A percentile compares a stretch with the other conserved stretches of the same genome.
Conservation (phyloP, 2,329 filamentous ascomycete species). For the Aspergillus hiratsukae region DNA sequence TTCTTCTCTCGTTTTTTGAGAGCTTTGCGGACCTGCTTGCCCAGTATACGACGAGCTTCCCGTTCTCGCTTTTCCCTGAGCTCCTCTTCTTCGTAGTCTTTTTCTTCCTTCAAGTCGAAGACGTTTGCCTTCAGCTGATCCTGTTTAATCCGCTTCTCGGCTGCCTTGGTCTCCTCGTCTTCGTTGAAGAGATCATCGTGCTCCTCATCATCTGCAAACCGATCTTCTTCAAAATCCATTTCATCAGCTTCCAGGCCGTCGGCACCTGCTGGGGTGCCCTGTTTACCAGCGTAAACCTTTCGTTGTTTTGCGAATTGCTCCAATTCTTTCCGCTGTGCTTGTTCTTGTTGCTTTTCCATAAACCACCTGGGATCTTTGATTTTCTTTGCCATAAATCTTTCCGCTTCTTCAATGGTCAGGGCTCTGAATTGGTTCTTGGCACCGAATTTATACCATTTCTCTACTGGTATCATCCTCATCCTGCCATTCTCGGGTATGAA, state of each 20-base stretch:
- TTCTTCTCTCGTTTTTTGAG: slow-evolving; percentile 82
- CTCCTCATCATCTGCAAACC: slow-evolving; percentile 87
- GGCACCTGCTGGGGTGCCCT: slow-evolving; percentile 40
- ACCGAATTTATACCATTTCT: slow-evolving; percentile 81
- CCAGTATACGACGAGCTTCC: slow-evolving; percentile 63
- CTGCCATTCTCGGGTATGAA: slow-evolving; percentile 67
- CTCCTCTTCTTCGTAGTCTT: slow-evolving; percentile 65
- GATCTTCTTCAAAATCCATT: slow-evolving; percentile 65
- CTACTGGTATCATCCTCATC: slow-evolving; percentile 83
- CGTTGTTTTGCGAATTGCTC: slow-evolving; percentile 49
- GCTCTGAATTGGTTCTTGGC: slow-evolving; percentile 61
- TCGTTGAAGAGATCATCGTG: slow-evolving; percentile 71
- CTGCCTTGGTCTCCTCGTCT: slow-evolving; percentile 73
- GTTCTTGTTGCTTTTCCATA: slow-evolving; percentile 57
- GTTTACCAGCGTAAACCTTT: slow-evolving; percentile 44
- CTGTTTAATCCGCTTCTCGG: slow-evolving; percentile 67
- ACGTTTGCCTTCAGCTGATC: slow-evolving; percentile 84
- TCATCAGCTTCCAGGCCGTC: slow-evolving; percentile 58
- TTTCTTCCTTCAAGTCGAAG: slow-evolving; percentile 72
- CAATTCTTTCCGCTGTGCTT: slow-evolving; percentile 54
- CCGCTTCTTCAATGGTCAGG: slow-evolving; percentile 77
- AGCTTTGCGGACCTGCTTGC: slow-evolving; percentile 74
- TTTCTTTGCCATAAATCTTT: slow-evolving; percentile 76
- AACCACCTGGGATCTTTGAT: slow-evolving; percentile 75
- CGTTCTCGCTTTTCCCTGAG: slow-evolving; percentile 60